These are phyloP conservation scores for Rhamnella rubrinervis DNA, from an alignment of 331 rosid species.

Conservation along the genomic window DNA sequence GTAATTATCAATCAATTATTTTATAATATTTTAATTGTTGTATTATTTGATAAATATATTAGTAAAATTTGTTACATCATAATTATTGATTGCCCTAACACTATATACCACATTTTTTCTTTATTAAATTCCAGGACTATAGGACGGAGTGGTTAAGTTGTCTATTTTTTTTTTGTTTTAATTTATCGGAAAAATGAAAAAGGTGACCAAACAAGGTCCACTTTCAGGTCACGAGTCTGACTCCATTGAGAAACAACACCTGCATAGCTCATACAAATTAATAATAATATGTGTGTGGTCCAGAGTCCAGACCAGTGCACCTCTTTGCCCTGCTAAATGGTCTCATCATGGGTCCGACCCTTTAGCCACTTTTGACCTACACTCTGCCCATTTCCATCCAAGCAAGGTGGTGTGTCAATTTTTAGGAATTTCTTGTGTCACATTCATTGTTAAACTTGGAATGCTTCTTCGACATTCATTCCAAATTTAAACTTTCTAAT, in stretches of 20 bases:
- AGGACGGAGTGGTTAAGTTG: slow-evolving; percentile 33
- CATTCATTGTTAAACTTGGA: neutral
- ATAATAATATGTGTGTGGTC: slow-evolving; percentile 24
- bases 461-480: too few relatives aligned
- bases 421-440: slow-evolving; percentile 14
- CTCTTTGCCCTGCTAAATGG: too few relatives aligned
- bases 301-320: neutral
- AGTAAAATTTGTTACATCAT: too few relatives aligned
- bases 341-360: slow-evolving; percentile 1
- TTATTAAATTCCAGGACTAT: neutral
- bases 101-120: slow-evolving; percentile 27
- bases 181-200: neutral
- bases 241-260: slow-evolving; percentile 22
- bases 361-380: neutral
- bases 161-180: slow-evolving; percentile 31
- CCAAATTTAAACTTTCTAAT: neutral
- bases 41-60: too few relatives aligned
- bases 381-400: neutral
- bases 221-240: slow-evolving; percentile 36
- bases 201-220: slow-evolving; percentile 26
- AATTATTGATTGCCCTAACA: too few relatives aligned
- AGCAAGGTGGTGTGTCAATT: slow-evolving; percentile 27
- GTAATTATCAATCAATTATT: too few relatives aligned
- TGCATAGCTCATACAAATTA: neutral
- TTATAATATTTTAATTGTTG: too few relatives aligned